Conservation (phyloP, 2,329 filamentous ascomycete species). For the Nakataea oryzae region DNA sequence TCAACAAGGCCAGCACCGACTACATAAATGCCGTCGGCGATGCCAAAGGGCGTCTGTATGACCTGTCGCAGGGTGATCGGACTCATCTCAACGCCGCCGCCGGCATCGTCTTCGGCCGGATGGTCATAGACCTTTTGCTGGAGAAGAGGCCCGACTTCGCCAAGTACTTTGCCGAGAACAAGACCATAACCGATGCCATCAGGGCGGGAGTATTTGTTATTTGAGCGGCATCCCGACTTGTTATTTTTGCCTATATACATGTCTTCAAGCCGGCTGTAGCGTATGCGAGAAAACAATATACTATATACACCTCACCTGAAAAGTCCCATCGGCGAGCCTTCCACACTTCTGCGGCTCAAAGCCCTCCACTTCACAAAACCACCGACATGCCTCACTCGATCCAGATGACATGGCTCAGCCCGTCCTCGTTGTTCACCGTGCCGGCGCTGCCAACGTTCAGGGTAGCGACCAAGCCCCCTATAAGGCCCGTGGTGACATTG, state of each 20-base stretch:
- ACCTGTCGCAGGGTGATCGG: slow-evolving; percentile 33
- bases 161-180: background rate
- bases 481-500: slow-evolving; percentile 40
- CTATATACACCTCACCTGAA: background rate
- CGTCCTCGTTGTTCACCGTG: slow-evolving; percentile 30
- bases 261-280: no score
- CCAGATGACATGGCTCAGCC: slow-evolving; percentile 37
- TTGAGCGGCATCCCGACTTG: background rate
- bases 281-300: no score
- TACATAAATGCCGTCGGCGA: slow-evolving; percentile 41
- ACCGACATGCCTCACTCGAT: slow-evolving; percentile 21
- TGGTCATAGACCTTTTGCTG: slow-evolving; percentile 40
- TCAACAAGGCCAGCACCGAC: slow-evolving; percentile 35
- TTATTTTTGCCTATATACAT: no score
- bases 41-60: slow-evolving; percentile 32
- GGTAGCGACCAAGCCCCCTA: slow-evolving; percentile 35
- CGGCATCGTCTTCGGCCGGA: slow-evolving; percentile 41
- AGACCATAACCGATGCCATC: slow-evolving; percentile 1
- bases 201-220: background rate
- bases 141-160: slow-evolving; percentile 7
- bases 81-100: slow-evolving; percentile 47
- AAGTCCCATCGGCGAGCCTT: background rate
- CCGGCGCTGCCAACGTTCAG: slow-evolving; percentile 28
- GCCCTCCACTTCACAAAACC: background rate
- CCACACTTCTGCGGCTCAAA: background rate